Evolutionary conservation across 2,329 filamentous ascomycete genomes (phyloP), one percentile per base, ranked within the genome.

Genomic region (Diaporthe velutina): DNA sequence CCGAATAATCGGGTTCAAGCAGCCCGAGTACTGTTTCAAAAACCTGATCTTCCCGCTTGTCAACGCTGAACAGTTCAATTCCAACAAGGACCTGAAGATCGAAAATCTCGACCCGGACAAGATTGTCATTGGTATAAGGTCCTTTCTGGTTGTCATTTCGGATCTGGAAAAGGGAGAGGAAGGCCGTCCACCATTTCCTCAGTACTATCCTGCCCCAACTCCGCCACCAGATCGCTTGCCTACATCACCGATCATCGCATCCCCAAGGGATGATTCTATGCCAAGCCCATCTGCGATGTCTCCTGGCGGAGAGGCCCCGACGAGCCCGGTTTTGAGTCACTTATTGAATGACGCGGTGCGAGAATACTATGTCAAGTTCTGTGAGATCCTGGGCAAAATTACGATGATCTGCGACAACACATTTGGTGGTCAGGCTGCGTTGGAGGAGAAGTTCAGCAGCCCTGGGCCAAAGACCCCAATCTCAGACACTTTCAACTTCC

Each of bases 321-420:
- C 94, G 66, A 87, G 88, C 6, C 92, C 92, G 3, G 90, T 93
- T 3, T 82, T 89, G n/a, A 87, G 88, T 1, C 87, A 88, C 64
- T 86, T 89, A 28, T 88, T 98, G 70, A 92, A 90, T 68, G 95
- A 98, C 50, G 91, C 92, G 30, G 92, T 95, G 0, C 93, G 93
- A 79, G 94, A 97, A 57, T 97, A 95, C 81, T 98, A 98, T 83
- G 88, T 93, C 71, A 93, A 93, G 70, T 99, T 99, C 79, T 98
- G 96, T 81, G 95, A 98, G 82, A 96, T 99, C 33, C 86, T 99
- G 10, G 97, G 96, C 35, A 97, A 98, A 82, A 97, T 99, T 73
- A 98, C 96, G 2, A 94, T 98, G 58, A 93, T 98, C 45, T 99
- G 97, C 83, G 97, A 99, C 83, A 97, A 98, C 79, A 94, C 96